Conservation (phyloP, 108 stramenopile species). For the Fragilariopsis cylindrus region DNA sequence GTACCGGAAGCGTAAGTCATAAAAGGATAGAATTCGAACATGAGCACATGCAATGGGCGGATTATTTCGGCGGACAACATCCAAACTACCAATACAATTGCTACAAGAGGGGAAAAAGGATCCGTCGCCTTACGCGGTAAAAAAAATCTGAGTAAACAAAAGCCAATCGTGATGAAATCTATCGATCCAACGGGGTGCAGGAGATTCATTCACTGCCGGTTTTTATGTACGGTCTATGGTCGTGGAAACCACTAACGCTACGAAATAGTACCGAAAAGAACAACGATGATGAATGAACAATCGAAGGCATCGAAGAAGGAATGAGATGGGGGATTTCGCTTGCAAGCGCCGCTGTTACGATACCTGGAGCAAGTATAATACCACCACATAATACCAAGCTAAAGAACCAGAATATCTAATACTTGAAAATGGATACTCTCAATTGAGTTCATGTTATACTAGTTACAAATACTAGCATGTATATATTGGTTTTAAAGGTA, state of each 20-base stretch:
- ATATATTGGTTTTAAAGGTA: too few species aligned
- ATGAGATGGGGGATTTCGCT: constrained; percentile 63
- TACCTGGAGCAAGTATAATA: constrained; percentile 58
- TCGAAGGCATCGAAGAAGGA: constrained; percentile 38
- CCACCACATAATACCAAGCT: constrained; percentile 35
- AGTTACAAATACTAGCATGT: background rate
- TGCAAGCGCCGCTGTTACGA: constrained; percentile 57
- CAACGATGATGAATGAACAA: constrained; percentile 31
- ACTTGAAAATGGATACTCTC: constrained; percentile 6
- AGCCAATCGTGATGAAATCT: constrained; percentile 35
- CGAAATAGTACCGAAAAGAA: background rate
- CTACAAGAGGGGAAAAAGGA: constrained; percentile 62
- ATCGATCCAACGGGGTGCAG: constrained; percentile 80
- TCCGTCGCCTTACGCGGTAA: constrained; percentile 54
- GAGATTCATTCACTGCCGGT: constrained; percentile 80
- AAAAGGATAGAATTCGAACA: constrained; percentile 14
- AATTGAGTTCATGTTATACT: constrained; percentile 1
- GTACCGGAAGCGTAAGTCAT: constrained; percentile 21
- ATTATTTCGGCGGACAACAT: constrained; percentile 35
- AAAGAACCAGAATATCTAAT: constrained; percentile 18
- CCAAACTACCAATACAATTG: constrained; percentile 45
- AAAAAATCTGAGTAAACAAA: constrained; percentile 38
- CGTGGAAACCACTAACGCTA: constrained; percentile 7
- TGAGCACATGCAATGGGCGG: constrained; percentile 42
- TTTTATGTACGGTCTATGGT: constrained; percentile 70